Evolutionary conservation across 78 protist species (phyloP).

Genomic region (Tieghemostelium lacteum): DNA sequence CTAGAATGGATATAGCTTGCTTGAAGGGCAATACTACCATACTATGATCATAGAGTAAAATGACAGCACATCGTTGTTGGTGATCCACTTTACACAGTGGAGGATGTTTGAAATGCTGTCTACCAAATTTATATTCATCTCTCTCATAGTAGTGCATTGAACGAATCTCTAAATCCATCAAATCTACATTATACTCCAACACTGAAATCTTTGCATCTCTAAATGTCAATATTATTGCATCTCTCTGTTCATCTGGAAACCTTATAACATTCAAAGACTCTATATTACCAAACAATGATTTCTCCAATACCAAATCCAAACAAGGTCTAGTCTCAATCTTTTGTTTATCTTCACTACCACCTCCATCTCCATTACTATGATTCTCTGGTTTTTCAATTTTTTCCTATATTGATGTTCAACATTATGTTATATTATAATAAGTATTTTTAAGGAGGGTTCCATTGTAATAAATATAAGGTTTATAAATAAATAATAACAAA

Average conservation of each 20-base stretch:
- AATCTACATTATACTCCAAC: conserved; percentile 12
- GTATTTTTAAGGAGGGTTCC: neutral
- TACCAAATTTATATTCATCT: conserved; percentile 32
- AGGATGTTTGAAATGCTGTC: conserved; percentile 33
- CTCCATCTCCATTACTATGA: neutral
- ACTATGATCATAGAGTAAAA: conserved; percentile 60
- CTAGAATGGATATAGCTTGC: conserved; percentile 7
- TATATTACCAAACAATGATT: conserved; percentile 25
- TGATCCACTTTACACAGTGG: conserved; percentile 70
- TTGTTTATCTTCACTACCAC: neutral
- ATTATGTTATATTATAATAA: too few species aligned
- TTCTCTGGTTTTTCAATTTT: conserved; percentile 19
- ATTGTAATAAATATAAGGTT: neutral
- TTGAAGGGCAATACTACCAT: conserved; percentile 74
- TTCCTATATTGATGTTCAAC: neutral
- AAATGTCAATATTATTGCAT: conserved; percentile 59
- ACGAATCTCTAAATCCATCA: conserved; percentile 21
- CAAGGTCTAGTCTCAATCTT: conserved; percentile 41
- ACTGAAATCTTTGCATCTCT: conserved; percentile 60
- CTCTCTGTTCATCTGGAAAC: conserved; percentile 36
- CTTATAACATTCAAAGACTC: conserved; percentile 58
- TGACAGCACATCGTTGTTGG: conserved; percentile 74
- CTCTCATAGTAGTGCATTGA: conserved; percentile 70
- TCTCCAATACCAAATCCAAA: conserved; percentile 50
- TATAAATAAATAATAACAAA: neutral